phyloP scores from a whole-genome alignment of 306 rosid genomes.

The Acacia acuminata region DNA sequence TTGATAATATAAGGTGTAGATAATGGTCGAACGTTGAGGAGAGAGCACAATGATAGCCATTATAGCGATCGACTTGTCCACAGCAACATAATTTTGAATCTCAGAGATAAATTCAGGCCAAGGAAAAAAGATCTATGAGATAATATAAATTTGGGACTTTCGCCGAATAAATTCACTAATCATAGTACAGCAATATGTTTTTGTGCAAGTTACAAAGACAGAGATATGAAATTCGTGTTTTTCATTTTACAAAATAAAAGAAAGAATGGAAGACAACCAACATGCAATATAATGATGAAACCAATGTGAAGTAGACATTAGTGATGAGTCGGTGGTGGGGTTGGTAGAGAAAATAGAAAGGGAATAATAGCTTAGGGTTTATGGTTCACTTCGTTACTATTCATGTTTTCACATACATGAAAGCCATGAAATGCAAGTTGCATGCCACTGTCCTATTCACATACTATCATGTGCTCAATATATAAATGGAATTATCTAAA shows the following conservation, averaged over 20 bases:
- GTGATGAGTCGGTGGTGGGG: neutral
- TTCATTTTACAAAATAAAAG: neutral
- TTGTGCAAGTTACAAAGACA: neutral
- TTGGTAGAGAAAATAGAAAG: no score
- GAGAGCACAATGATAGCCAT: neutral
- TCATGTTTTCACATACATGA: no score
- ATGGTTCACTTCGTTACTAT: no score
- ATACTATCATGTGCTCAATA: neutral
- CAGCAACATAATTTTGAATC: slow-evolving; percentile 7
- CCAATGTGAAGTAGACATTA: neutral
- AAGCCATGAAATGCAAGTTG: neutral
- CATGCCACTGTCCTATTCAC: neutral
- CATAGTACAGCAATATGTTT: neutral
- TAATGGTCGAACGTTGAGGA: neutral
- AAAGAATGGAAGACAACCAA: neutral
- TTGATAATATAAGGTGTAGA: neutral
- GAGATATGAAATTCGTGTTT: no score
- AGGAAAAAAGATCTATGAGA: neutral
- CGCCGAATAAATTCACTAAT: neutral
- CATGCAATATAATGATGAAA: neutral
- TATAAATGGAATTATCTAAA: neutral
- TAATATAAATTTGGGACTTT: neutral
- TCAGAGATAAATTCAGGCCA: neutral
- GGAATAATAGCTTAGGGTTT: no score
- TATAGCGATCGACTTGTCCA: neutral